Conservation (phyloP, 495 filamentous ascomycete genomes). For the Daldinia childiae region DNA sequence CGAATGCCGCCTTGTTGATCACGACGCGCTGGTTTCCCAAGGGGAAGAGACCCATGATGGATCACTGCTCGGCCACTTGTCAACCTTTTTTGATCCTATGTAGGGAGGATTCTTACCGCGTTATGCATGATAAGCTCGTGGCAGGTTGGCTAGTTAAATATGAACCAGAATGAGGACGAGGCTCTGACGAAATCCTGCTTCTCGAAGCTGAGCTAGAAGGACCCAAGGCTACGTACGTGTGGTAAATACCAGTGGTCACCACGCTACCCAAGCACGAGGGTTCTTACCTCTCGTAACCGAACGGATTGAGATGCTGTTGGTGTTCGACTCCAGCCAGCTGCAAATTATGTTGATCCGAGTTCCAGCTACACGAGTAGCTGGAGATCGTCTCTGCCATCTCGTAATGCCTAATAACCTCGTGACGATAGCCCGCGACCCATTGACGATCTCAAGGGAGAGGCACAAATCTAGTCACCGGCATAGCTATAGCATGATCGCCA, state of each 20-base stretch:
- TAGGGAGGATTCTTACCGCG: conserved; percentile 16
- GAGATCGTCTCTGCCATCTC: conserved; percentile 10
- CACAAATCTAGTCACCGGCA: conserved; percentile 9
- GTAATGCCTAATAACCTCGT: conserved; percentile 25
- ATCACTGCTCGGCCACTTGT: conserved; percentile 14
- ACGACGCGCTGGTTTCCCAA: conserved; percentile 24
- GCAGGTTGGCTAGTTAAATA: conserved; percentile 20
- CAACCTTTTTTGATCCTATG: conserved; percentile 12
- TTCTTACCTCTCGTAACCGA: conserved; percentile 15
- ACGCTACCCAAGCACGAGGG: conserved; percentile 29
- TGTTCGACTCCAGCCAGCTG: conserved; percentile 13
- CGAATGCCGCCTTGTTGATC: conserved; percentile 30
- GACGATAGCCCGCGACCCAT: conserved; percentile 9
- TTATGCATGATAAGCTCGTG: conserved; percentile 18
- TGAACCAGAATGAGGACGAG: conserved; percentile 32
- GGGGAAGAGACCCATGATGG: conserved; percentile 34
- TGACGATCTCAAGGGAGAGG: conserved; percentile 7
- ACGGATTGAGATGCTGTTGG: conserved; percentile 18
- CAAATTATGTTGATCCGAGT: conserved; percentile 17
- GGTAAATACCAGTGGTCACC: conserved; percentile 24
- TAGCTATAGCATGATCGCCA: conserved; percentile 13
- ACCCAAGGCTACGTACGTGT: conserved; percentile 13
- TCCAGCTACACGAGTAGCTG: conserved; percentile 2
- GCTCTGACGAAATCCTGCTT: conserved; percentile 35
- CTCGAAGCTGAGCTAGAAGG: conserved; percentile 25